Conservation (phyloP, 805 yeast species). For the Saccharomycopsis fermentans region DNA sequence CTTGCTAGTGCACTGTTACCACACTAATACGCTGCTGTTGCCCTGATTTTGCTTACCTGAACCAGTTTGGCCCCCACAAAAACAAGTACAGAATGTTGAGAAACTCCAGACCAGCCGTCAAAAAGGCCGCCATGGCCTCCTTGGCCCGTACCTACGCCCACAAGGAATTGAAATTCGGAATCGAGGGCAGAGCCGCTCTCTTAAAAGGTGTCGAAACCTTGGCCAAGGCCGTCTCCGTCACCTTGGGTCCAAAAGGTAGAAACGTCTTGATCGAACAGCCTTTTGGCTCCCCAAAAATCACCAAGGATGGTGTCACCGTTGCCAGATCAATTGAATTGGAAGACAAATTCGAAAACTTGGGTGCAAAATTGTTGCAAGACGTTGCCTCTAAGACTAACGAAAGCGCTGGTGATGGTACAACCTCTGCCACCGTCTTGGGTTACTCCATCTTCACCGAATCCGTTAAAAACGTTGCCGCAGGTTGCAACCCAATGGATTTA, state of each 20-base stretch:
- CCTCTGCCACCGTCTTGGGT: conserved; percentile 94
- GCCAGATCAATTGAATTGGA: conserved; percentile 74
- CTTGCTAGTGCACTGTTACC: too few species aligned
- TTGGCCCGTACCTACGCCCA: conserved; percentile 33
- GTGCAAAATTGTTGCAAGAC: conserved; percentile 90
- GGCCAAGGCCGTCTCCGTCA: conserved; percentile 94
- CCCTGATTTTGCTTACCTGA: too few species aligned
- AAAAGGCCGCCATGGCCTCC: conserved; percentile 2
- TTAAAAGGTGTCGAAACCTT: conserved; percentile 88
- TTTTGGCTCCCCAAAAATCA: conserved; percentile 94
- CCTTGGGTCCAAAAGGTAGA: conserved; percentile 97
- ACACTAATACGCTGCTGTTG: too few species aligned
- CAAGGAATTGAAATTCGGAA: conserved; percentile 94
- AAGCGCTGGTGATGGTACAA: conserved; percentile 97
- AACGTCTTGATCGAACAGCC: conserved; percentile 94
- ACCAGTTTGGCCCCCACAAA: too few species aligned
- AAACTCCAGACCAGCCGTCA: conserved; percentile 16
- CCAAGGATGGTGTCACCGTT: conserved; percentile 98
- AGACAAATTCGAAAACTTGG: conserved; percentile 93
- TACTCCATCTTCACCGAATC: conserved; percentile 92
- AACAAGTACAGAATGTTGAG: too few species aligned
- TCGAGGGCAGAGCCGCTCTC: conserved; percentile 92
- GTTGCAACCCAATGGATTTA: conserved; percentile 97
- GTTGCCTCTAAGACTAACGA: conserved; percentile 97
- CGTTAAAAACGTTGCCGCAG: conserved; percentile 95